Evolutionary conservation across 495 filamentous ascomycete species (phyloP).

Genomic region (Friedmanniomyces simplex): DNA sequence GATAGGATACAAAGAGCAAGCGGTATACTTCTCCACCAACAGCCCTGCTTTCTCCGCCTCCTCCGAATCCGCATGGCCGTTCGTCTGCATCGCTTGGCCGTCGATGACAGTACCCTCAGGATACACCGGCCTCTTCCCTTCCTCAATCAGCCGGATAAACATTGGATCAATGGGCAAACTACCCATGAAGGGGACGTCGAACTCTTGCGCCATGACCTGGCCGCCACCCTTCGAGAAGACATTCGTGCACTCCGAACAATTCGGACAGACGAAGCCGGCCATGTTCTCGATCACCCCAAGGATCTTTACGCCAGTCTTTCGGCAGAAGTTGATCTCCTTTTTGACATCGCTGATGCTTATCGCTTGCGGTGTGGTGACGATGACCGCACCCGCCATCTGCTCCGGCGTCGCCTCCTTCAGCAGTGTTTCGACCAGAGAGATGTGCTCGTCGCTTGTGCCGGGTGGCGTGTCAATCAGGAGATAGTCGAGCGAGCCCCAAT

Average conservation of each 20-base stretch:
- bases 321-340: constrained; percentile 94
- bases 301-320: constrained; percentile 69
- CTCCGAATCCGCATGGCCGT: constrained; percentile 16
- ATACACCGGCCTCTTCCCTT: constrained; percentile 41
- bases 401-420: constrained; percentile 41
- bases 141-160: constrained; percentile 57
- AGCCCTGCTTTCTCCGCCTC: constrained; percentile 38
- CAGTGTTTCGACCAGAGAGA: constrained; percentile 80
- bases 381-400: constrained; percentile 66
- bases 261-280: constrained; percentile 91
- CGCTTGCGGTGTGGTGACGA: constrained; percentile 94
- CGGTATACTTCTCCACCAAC: constrained; percentile 68
- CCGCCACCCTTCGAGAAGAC: constrained; percentile 86
- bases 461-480: constrained; percentile 93
- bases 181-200: constrained; percentile 73
- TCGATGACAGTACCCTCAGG: constrained; percentile 26
- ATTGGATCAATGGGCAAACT: constrained; percentile 78
- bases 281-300: constrained; percentile 96
- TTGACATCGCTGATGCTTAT: constrained; percentile 86
- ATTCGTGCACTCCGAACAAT: constrained; percentile 87
- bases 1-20: constrained; percentile 62
- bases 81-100: constrained; percentile 22
- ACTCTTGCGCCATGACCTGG: constrained; percentile 78
- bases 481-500: constrained; percentile 83
- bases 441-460: constrained; percentile 95